These are phyloP conservation scores for Trichoderma gamsii DNA, from an alignment of 495 filamentous ascomycete genomes.

Conservation along the genomic window DNA sequence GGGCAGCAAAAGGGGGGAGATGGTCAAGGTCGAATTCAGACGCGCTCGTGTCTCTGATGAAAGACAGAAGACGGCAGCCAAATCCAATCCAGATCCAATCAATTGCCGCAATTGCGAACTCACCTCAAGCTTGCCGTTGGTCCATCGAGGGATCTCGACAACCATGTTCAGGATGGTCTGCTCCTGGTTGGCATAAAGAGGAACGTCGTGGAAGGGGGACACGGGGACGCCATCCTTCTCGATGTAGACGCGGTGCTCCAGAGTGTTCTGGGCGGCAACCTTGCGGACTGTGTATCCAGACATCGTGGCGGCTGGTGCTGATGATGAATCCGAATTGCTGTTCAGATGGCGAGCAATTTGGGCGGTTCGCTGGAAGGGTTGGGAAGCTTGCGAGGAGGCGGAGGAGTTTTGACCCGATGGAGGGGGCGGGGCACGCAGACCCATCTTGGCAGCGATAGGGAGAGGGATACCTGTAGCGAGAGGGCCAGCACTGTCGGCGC, in stretches of 20 bases:
- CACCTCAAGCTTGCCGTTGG: conserved; percentile 98
- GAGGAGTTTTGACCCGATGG: conserved; percentile 18
- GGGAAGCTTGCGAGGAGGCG: conserved; percentile 29
- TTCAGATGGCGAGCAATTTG: conserved; percentile 53
- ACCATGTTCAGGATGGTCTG: conserved; percentile 97
- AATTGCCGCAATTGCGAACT: conserved; percentile 18
- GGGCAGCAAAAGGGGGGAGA: neutral
- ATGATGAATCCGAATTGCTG: conserved; percentile 14
- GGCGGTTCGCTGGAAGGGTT: conserved; percentile 39
- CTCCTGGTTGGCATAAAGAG: conserved; percentile 90
- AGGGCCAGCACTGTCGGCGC: neutral
- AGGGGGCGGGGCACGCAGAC: conserved; percentile 12
- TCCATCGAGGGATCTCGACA: conserved; percentile 98
- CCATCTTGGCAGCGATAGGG: neutral
- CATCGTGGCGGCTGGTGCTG: conserved; percentile 37
- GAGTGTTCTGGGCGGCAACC: conserved; percentile 80
- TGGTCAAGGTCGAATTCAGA: neutral
- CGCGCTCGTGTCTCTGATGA: neutral
- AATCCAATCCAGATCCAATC: neutral
- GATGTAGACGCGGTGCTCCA: conserved; percentile 95
- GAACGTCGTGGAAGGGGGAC: conserved; percentile 97
- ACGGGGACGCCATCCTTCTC: conserved; percentile 93
- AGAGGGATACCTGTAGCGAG: neutral
- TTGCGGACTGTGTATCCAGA: conserved; percentile 67
- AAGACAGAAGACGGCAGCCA: neutral